phyloP scores from a whole-genome alignment of 768 basidiomycete species.

The Amanita pallidorosea region DNA sequence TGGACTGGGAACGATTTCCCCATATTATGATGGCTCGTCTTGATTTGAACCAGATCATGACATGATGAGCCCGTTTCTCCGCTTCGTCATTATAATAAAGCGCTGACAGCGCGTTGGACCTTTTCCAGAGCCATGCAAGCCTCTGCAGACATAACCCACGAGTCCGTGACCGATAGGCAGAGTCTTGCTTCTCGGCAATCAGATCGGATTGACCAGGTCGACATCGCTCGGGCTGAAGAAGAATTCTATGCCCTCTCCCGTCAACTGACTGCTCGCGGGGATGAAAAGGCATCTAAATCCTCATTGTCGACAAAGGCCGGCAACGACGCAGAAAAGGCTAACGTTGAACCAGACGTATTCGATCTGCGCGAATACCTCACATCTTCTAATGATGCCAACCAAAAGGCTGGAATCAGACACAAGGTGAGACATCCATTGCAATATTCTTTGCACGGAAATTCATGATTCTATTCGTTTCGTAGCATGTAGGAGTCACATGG shows the following conservation, averaged over 20 bases:
- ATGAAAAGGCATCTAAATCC: conserved; percentile 12
- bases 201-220: conserved; percentile 22
- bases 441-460: not conserved
- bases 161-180: conserved; percentile 4
- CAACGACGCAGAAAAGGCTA: conserved; percentile 32
- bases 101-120: too few relatives aligned
- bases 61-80: too few relatives aligned
- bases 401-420: conserved; percentile 55
- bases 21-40: too few relatives aligned
- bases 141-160: too few relatives aligned
- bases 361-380: conserved; percentile 61
- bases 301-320: conserved; percentile 17
- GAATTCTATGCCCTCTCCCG: conserved; percentile 51
- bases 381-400: conserved; percentile 54
- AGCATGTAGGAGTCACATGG: conserved; percentile 71
- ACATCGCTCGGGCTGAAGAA: conserved; percentile 39
- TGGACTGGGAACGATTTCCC: too few relatives aligned
- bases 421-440: conserved; percentile 39
- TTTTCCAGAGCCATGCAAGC: too few relatives aligned
- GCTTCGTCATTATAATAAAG: too few relatives aligned
- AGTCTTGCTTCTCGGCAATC: conserved; percentile 6
- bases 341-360: conserved; percentile 28
- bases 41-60: too few relatives aligned
- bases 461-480: not conserved
- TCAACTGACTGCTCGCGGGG: conserved; percentile 22